Conservation (phyloP, 2,329 filamentous ascomycete genomes). For the Fusarium avenaceum region DNA sequence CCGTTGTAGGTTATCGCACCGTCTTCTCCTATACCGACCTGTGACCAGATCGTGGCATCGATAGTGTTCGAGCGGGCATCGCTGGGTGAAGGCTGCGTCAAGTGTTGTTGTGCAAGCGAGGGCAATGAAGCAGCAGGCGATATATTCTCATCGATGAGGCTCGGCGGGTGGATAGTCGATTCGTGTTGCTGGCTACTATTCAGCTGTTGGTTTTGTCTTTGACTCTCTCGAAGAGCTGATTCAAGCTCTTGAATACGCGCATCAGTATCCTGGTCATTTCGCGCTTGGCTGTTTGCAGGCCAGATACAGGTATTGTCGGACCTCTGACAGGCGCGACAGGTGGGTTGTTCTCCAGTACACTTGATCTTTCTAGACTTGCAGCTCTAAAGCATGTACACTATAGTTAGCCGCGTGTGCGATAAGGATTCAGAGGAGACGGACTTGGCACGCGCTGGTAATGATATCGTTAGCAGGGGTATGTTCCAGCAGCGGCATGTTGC, state of each 20-base stretch:
- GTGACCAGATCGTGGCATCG: slow-evolving; percentile 5
- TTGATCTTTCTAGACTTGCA: slow-evolving; percentile 2
- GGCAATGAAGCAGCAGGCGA: background rate
- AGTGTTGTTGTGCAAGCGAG: background rate
- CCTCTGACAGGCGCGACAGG: background rate
- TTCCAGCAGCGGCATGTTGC: background rate
- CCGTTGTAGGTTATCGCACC: slow-evolving; percentile 1
- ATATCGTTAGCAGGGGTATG: background rate
- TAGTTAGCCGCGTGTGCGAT: background rate
- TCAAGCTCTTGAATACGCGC: background rate
- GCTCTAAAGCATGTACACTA: background rate
- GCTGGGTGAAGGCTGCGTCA: background rate
- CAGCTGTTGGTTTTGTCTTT: background rate
- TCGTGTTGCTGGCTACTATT: background rate
- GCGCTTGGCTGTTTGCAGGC: background rate
- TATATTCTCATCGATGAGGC: background rate
- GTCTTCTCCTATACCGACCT: slow-evolving; percentile 3
- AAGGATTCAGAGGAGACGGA: background rate
- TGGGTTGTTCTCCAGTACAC: background rate
- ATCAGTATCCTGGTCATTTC: background rate
- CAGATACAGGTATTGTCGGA: background rate
- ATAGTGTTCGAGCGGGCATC: background rate
- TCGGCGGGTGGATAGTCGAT: background rate
- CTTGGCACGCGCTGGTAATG: background rate
- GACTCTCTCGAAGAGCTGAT: background rate